phyloP scores from a whole-genome alignment of 1,284 basidiomycete species.

The Caloboletus firmus region DNA sequence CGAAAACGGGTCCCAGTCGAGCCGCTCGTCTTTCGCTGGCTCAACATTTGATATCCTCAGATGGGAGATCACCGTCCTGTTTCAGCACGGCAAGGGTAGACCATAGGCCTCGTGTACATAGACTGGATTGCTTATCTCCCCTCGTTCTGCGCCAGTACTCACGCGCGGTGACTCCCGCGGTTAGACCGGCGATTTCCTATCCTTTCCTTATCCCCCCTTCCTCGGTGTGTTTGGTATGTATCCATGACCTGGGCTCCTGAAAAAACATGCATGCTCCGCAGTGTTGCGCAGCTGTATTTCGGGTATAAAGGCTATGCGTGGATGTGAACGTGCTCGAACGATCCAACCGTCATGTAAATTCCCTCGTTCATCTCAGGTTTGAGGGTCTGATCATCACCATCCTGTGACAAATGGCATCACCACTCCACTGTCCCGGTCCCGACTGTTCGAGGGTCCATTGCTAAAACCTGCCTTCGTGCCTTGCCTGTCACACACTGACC shows the following conservation, averaged over 20 bases:
- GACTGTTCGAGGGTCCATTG: constrained; percentile 2
- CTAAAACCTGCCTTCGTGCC: background rate
- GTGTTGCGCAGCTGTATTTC: background rate
- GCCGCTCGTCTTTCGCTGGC: background rate
- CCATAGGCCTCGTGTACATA: background rate
- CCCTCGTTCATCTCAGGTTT: constrained; percentile 12
- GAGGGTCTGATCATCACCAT: constrained; percentile 1
- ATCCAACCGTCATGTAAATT: background rate
- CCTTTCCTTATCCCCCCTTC: background rate
- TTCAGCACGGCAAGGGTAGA: background rate
- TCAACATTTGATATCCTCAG: background rate
- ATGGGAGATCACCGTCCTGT: background rate
- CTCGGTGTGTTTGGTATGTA: background rate
- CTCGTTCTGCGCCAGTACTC: background rate
- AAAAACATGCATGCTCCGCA: background rate
- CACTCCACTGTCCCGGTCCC: constrained; percentile 4
- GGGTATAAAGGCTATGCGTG: background rate
- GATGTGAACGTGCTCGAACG: background rate
- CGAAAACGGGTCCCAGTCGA: background rate
- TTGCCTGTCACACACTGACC: background rate
- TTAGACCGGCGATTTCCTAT: constrained; percentile 1
- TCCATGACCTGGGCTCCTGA: background rate
- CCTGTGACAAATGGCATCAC: background rate
- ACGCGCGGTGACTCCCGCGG: background rate
- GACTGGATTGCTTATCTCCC: background rate